Evolutionary conservation across 2,329 filamentous ascomycete genomes (phyloP).

Genomic region (Paraphaeosphaeria sporulosa): DNA sequence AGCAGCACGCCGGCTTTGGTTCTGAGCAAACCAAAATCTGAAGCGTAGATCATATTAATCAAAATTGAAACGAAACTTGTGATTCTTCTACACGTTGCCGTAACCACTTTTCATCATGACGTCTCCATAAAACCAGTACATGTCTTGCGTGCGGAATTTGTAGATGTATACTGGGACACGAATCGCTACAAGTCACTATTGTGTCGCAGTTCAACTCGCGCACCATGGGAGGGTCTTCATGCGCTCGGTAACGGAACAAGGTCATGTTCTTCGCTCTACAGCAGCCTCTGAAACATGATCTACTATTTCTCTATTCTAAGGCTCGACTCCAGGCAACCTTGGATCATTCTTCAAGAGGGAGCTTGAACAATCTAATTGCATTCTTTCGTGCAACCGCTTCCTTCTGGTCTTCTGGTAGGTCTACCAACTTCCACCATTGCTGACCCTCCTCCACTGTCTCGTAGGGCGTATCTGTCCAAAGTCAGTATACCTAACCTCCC

Average conservation of each 20-base stretch:
- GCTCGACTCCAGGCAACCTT: neutral
- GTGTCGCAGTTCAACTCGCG: no score
- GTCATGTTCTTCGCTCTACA: no score
- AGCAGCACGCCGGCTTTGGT: conserved; percentile 54
- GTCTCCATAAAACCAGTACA: no score
- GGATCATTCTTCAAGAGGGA: conserved; percentile 29
- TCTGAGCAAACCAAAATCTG: conserved; percentile 42
- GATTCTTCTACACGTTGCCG: no score
- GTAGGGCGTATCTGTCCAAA: conserved; percentile 36
- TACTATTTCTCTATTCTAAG: neutral
- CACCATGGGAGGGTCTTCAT: no score
- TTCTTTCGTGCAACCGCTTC: conserved; percentile 35
- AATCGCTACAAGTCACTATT: no score
- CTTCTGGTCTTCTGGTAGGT: conserved; percentile 36
- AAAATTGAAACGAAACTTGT: neutral
- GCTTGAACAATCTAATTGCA: conserved; percentile 36
- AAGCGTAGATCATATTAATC: conserved; percentile 21
- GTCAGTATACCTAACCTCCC: neutral
- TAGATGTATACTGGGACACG: no score
- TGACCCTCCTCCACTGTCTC: conserved; percentile 37
- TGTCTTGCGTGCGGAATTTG: no score
- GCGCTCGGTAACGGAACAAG: no score
- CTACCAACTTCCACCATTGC: conserved; percentile 38
- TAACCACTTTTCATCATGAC: no score
- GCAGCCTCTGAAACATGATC: neutral